Evolutionary conservation across 176 grass and related monocot genomes (phyloP).

Genomic region (Leersia perrieri): DNA sequence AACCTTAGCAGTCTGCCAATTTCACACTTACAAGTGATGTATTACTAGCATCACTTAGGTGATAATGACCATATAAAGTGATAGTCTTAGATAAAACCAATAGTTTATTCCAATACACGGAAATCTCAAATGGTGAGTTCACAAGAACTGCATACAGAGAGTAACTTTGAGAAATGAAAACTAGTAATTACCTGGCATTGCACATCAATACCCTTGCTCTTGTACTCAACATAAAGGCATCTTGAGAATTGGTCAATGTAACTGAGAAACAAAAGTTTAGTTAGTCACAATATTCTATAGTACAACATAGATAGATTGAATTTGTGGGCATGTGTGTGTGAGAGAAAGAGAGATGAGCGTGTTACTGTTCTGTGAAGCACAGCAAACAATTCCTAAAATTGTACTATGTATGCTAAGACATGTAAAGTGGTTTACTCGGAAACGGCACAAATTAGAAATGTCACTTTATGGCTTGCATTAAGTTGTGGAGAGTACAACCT

Average conservation of each 20-base stretch:
- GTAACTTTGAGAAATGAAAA: constrained; percentile 10
- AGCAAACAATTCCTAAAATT: not conserved
- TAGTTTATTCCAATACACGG: not conserved
- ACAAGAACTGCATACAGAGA: not conserved
- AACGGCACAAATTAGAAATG: not conserved
- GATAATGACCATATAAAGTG: not conserved
- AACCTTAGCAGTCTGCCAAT: not conserved
- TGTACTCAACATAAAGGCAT: constrained; percentile 87
- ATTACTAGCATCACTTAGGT: not conserved
- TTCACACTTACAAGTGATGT: not conserved
- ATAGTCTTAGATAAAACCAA: not conserved
- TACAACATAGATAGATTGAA: not conserved
- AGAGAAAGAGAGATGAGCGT: not conserved
- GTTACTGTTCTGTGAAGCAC: not conserved
- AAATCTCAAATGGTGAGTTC: not conserved
- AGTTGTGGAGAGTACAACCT: not conserved
- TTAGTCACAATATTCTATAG: not conserved
- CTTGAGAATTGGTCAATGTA: constrained; percentile 92
- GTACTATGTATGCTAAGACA: not conserved
- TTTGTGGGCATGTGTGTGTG: too few species aligned
- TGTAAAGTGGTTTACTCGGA: not conserved
- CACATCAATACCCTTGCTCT: constrained; percentile 91
- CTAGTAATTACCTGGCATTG: constrained; percentile 71
- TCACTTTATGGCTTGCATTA: not conserved
- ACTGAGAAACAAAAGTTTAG: constrained; percentile 32